Conservation (phyloP, 371 early-diverging fungal genomes). For the Nematocida ausubeli region DNA sequence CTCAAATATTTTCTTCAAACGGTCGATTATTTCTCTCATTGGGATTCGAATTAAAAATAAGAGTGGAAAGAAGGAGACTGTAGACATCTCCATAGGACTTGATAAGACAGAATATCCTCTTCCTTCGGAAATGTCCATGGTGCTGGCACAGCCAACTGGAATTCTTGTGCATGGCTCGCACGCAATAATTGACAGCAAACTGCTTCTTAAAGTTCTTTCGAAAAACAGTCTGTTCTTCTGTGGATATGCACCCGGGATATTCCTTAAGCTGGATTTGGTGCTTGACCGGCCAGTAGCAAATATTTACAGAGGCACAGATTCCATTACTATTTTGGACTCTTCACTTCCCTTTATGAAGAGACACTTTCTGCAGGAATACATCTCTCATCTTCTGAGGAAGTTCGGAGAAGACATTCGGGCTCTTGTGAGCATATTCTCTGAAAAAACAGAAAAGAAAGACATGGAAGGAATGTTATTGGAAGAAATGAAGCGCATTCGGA, state of each 20-base stretch:
- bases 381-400: not conserved
- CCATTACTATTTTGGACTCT: slow-evolving; percentile 17
- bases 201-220: slow-evolving; percentile 28
- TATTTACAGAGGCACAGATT: not conserved
- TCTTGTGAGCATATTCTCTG: not conserved
- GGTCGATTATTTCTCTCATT: not conserved
- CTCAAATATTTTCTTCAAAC: slow-evolving; percentile 10
- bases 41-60: slow-evolving; percentile 38
- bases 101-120: not conserved
- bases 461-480: not conserved
- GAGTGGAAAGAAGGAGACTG: slow-evolving; percentile 27
- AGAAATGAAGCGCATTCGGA: not conserved
- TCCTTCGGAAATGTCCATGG: slow-evolving; percentile 17
- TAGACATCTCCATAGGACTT: slow-evolving; percentile 7
- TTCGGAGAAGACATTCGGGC: slow-evolving; percentile 2
- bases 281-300: not conserved
- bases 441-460: slow-evolving; percentile 8
- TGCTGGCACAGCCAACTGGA: not conserved
- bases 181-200: not conserved
- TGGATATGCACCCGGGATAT: not conserved
- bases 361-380: not conserved
- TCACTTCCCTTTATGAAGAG: slow-evolving; percentile 7
- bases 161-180: not conserved
- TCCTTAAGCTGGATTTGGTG: not conserved
- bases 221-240: not conserved